A percentile compares a stretch with the other conserved stretches of the same genome.
phyloP scores from a whole-genome alignment of 768 basidiomycete genomes.

The Rhodotorula toruloides region DNA sequence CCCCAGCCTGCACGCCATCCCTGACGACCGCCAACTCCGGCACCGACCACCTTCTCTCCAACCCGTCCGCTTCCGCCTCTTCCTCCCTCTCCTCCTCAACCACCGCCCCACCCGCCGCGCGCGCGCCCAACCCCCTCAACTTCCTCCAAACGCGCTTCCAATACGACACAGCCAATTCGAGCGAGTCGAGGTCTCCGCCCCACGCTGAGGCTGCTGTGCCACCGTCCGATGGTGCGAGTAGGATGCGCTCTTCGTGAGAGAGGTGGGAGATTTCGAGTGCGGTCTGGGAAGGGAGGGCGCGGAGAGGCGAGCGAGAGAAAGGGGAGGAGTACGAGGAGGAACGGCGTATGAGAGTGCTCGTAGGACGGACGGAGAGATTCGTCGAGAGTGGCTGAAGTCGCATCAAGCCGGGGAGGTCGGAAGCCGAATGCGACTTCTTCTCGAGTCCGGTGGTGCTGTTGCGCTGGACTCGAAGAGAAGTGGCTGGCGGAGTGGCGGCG shows the following conservation, averaged over 20 bases:
- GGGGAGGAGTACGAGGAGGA: neutral
- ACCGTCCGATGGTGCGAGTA: neutral
- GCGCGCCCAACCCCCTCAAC: neutral
- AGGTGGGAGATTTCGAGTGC: neutral
- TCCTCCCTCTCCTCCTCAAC: too few species aligned
- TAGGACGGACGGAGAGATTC: too few species aligned
- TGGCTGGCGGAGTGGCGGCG: neutral
- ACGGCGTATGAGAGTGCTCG: neutral
- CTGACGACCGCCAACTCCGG: too few species aligned
- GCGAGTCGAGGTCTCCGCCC: constrained; percentile 10
- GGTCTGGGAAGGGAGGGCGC: neutral
- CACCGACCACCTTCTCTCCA: too few species aligned
- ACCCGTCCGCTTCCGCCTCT: too few species aligned
- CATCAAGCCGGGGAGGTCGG: neutral
- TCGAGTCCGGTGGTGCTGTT: neutral
- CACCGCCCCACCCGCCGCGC: too few species aligned
- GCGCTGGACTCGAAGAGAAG: neutral
- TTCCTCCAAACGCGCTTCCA: constrained; percentile 1
- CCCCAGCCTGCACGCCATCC: too few species aligned
- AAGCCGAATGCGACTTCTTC: neutral
- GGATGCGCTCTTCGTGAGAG: constrained; percentile 14
- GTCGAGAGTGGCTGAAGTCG: neutral
- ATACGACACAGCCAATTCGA: constrained; percentile 2
- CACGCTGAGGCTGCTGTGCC: neutral
- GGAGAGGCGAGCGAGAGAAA: neutral